Percentiles rank a stretch among this genome's conserved stretches.
phyloP scores from a whole-genome alignment of 2,329 filamentous ascomycete genomes.

The Aspergillus intermedius region DNA sequence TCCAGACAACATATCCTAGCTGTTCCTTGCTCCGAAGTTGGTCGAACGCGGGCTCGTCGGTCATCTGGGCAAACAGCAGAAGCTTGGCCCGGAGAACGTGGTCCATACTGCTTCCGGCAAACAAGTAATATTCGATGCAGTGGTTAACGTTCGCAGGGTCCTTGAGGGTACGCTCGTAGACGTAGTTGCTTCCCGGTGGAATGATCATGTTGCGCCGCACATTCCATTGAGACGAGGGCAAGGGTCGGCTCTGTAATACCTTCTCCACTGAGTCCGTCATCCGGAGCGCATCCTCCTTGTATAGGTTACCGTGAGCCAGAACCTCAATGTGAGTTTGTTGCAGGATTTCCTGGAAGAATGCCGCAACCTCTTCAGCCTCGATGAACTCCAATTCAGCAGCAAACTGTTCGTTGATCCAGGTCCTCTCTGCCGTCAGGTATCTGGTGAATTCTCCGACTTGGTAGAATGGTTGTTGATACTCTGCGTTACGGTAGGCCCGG shows the following conservation, averaged over 20 bases:
- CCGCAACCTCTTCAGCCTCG: conserved; percentile 64
- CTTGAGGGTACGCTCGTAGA: conserved; percentile 72
- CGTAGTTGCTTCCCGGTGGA: conserved; percentile 71
- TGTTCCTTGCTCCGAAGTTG: conserved; percentile 95
- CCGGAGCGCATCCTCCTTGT: conserved; percentile 85
- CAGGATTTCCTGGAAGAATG: conserved; percentile 74
- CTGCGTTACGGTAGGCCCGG: conserved; percentile 76
- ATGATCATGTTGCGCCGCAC: conserved; percentile 70
- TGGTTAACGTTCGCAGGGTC: conserved; percentile 88
- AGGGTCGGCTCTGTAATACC: conserved; percentile 63
- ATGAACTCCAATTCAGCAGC: conserved; percentile 69
- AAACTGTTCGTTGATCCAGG: conserved; percentile 73
- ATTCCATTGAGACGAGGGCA: conserved; percentile 74
- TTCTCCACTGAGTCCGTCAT: conserved; percentile 77
- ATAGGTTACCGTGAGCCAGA: conserved; percentile 83
- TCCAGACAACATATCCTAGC: conserved; percentile 93
- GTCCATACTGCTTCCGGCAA: conserved; percentile 63
- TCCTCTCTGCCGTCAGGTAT: conserved; percentile 70
- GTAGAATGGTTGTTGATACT: conserved; percentile 80
- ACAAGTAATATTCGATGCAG: conserved; percentile 72
- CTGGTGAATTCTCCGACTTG: conserved; percentile 78
- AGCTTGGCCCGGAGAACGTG: conserved; percentile 66
- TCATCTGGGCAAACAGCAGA: conserved; percentile 78
- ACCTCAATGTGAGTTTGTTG: conserved; percentile 82
- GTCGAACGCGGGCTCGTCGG: conserved; percentile 89